These are phyloP conservation scores for Zalerion maritima DNA, from an alignment of 495 filamentous ascomycete genomes.

Conservation along the genomic window DNA sequence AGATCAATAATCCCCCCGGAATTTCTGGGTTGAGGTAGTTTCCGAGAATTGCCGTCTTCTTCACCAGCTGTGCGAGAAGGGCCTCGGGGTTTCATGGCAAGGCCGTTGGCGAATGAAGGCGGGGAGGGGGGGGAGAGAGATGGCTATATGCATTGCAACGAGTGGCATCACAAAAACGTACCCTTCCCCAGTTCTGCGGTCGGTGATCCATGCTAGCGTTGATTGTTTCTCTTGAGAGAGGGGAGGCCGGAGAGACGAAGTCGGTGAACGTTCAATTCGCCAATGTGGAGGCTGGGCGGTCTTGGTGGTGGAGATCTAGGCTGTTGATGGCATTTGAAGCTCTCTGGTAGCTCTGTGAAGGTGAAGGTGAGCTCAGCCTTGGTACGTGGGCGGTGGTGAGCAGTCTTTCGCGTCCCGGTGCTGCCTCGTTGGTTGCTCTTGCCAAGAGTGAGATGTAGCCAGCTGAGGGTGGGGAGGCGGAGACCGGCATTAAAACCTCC, in stretches of 20 bases:
- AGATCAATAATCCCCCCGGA: too few species aligned
- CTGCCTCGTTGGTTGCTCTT: conserved; percentile 16
- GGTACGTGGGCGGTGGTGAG: conserved; percentile 5
- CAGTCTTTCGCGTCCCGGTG: conserved; percentile 22
- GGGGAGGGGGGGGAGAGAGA: conserved; percentile 12
- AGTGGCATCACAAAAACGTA: conserved; percentile 33
- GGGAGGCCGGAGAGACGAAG: conserved; percentile 1
- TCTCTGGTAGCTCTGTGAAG: not conserved
- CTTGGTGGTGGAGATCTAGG: conserved; percentile 1
- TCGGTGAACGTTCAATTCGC: conserved; percentile 3
- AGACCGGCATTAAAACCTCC: too few species aligned
- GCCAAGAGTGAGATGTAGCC: not conserved
- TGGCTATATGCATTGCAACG: conserved; percentile 14
- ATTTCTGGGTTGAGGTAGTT: too few species aligned
- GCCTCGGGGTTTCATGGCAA: conserved; percentile 4
- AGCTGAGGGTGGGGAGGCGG: too few species aligned
- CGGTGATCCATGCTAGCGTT: conserved; percentile 68
- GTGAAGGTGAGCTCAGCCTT: not conserved
- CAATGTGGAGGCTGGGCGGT: conserved; percentile 4
- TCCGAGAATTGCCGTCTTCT: too few species aligned
- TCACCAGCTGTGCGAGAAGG: too few species aligned
- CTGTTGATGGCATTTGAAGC: conserved; percentile 9
- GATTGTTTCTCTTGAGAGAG: conserved; percentile 2
- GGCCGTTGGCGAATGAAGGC: conserved; percentile 4
- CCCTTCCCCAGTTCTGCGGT: conserved; percentile 91